phyloP scores from a whole-genome alignment of 352 stramenopile species.

The Phytophthora colocasiae region DNA sequence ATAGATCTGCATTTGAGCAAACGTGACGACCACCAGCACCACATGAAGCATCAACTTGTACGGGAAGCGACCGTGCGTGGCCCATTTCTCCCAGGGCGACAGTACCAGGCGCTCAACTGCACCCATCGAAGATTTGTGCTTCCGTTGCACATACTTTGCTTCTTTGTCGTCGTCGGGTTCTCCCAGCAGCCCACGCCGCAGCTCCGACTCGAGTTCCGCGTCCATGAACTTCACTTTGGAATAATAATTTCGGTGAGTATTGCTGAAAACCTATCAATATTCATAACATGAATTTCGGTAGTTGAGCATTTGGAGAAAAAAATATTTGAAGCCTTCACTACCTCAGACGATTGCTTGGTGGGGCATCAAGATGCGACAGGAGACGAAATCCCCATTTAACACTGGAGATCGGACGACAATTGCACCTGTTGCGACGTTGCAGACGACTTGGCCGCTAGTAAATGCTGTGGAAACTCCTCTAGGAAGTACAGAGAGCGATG shows the following conservation, averaged over 20 bases:
- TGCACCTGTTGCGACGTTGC: slow-evolving; percentile 1
- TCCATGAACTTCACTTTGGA: slow-evolving; percentile 26
- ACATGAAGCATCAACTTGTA: slow-evolving; percentile 87
- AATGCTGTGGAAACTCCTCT: not conserved
- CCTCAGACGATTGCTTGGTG: slow-evolving; percentile 7
- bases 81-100: slow-evolving; percentile 88
- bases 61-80: slow-evolving; percentile 71
- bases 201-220: slow-evolving; percentile 25
- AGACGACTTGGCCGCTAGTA: slow-evolving; percentile 17
- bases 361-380: slow-evolving; percentile 13
- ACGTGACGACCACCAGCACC: slow-evolving; percentile 75
- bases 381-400: slow-evolving; percentile 8
- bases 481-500: slow-evolving; percentile 7
- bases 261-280: slow-evolving; percentile 4
- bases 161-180: slow-evolving; percentile 3
- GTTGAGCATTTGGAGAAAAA: slow-evolving; percentile 13
- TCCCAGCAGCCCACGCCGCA: slow-evolving; percentile 37
- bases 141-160: not conserved
- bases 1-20: slow-evolving; percentile 78
- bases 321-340: not conserved
- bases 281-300: slow-evolving; percentile 23
- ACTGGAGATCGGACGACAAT: slow-evolving; percentile 4
- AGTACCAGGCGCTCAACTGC: slow-evolving; percentile 66
- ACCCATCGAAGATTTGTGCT: slow-evolving; percentile 39
- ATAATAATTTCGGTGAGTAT: not conserved